Evolutionary conservation across 2,329 filamentous ascomycete species (phyloP).

Genomic region (Waltergamsia citrina): DNA sequence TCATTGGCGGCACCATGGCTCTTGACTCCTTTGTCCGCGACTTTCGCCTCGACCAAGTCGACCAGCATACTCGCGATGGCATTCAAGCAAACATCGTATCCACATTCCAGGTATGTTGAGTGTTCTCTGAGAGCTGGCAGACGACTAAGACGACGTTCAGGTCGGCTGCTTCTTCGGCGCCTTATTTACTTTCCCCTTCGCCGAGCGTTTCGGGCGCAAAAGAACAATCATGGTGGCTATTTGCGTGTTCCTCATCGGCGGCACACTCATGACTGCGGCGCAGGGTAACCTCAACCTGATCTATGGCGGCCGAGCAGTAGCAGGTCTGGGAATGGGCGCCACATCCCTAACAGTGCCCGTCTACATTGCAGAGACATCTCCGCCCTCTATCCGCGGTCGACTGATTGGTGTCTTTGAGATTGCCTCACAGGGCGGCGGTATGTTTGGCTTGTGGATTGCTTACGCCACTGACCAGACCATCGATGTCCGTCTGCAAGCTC

Average conservation of each 20-base stretch:
- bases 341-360: constrained; percentile 43
- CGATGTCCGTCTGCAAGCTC: constrained; percentile 7
- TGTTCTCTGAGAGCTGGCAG: too few relatives aligned
- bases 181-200: constrained; percentile 31
- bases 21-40: constrained; percentile 11
- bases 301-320: constrained; percentile 36
- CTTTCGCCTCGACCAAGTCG: constrained; percentile 8
- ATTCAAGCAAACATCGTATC: constrained; percentile 14
- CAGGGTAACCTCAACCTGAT: constrained; percentile 25
- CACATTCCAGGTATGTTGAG: too few relatives aligned
- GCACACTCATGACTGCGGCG: constrained; percentile 21
- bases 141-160: too few relatives aligned
- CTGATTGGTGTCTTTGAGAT: constrained; percentile 40
- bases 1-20: constrained; percentile 14
- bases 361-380: constrained; percentile 47
- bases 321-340: constrained; percentile 38
- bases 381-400: constrained; percentile 38
- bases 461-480: constrained; percentile 10
- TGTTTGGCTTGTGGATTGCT: constrained; percentile 31
- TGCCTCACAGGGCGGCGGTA: constrained; percentile 40
- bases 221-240: constrained; percentile 33
- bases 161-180: constrained; percentile 30
- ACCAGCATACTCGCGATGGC: constrained; percentile 9
- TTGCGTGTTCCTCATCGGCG: constrained; percentile 27
- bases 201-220: constrained; percentile 35